Evolutionary conservation across 2,329 filamentous ascomycete species (phyloP).

Genomic region (Diplodia sapinea): DNA sequence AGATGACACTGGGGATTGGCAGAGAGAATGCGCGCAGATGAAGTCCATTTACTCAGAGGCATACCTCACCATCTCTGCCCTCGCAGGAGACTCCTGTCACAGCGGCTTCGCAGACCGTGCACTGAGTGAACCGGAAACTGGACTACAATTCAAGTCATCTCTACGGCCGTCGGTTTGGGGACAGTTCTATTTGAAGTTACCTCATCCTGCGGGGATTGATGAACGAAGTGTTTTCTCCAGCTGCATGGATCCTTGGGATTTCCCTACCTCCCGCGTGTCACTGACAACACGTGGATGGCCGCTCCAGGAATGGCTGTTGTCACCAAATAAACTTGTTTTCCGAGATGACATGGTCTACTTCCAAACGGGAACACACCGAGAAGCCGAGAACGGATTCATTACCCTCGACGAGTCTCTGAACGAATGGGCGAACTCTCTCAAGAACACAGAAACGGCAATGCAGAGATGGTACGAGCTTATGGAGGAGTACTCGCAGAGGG

Average conservation of each 20-base stretch:
- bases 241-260: background rate
- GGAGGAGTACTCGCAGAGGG: background rate
- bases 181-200: background rate
- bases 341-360: background rate
- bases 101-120: background rate
- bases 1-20: background rate
- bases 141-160: background rate
- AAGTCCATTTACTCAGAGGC: background rate
- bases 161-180: background rate
- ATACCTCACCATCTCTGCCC: background rate
- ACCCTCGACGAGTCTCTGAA: background rate
- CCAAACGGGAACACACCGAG: background rate
- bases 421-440: background rate
- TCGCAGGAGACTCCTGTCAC: background rate
- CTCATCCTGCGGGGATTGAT: background rate
- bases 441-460: background rate
- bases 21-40: background rate
- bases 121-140: background rate
- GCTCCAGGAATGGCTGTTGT: background rate
- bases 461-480: constrained; percentile 3
- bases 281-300: background rate
- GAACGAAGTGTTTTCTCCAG: background rate
- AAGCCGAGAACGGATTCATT: background rate
- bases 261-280: background rate
- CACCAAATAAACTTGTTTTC: background rate